These are phyloP conservation scores for Fusarium sp. DNA, from an alignment of 2,329 filamentous ascomycete species.

Conservation along the genomic window DNA sequence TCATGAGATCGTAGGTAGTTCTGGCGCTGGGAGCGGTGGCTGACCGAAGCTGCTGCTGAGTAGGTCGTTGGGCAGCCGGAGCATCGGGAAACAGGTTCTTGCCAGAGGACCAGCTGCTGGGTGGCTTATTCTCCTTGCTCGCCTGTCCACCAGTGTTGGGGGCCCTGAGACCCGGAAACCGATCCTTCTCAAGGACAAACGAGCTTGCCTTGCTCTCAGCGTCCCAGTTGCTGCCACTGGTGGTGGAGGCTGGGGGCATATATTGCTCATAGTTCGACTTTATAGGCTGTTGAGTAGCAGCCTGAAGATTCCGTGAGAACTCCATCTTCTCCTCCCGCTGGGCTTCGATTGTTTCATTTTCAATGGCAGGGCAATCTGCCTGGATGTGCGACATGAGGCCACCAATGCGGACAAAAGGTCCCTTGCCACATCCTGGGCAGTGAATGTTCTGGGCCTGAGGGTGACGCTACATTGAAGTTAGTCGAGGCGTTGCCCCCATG, in stretches of 20 bases:
- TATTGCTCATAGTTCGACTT: slow-evolving; percentile 44
- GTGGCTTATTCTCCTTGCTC: slow-evolving; percentile 22
- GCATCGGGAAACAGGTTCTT: slow-evolving; percentile 42
- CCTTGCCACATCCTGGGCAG: slow-evolving; percentile 58
- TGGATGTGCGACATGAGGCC: slow-evolving; percentile 59
- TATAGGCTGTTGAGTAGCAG: slow-evolving; percentile 40
- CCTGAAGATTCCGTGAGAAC: slow-evolving; percentile 47
- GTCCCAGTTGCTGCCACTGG: background rate
- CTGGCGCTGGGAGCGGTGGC: slow-evolving; percentile 22
- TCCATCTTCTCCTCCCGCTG: slow-evolving; percentile 50
- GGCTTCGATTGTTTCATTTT: slow-evolving; percentile 44
- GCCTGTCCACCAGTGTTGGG: slow-evolving; percentile 1
- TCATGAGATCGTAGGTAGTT: slow-evolving; percentile 26
- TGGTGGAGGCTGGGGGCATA: slow-evolving; percentile 30
- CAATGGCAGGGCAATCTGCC: slow-evolving; percentile 51
- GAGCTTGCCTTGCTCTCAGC: background rate
- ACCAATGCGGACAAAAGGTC: slow-evolving; percentile 50
- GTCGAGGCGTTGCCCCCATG: background rate
- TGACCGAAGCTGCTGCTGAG: slow-evolving; percentile 30
- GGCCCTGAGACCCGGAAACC: slow-evolving; percentile 29
- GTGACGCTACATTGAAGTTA: slow-evolving; percentile 48
- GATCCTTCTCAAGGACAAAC: slow-evolving; percentile 16
- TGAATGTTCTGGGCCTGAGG: slow-evolving; percentile 51
- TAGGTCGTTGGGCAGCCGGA: slow-evolving; percentile 30
- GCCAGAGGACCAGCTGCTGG: slow-evolving; percentile 1